Evolutionary conservation across 495 filamentous ascomycete species (phyloP).

Genomic region (Diplogelasinospora grovesii): DNA sequence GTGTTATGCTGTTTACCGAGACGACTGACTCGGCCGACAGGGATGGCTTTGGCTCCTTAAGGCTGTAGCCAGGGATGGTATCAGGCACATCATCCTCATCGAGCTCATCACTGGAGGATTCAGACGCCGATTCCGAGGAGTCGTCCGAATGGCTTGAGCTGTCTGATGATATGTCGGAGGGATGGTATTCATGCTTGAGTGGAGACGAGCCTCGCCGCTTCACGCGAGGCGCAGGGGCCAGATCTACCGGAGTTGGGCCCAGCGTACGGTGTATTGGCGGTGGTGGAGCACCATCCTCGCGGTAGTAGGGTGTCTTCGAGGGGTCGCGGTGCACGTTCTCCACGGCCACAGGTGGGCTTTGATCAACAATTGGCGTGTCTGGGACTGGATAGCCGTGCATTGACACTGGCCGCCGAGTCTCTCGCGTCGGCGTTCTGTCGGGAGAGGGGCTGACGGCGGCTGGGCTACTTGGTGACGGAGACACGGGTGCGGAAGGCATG

Average conservation of each 20-base stretch:
- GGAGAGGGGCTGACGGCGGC: slow-evolving; percentile 8
- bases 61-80: slow-evolving; percentile 42
- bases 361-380: background rate
- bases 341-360: slow-evolving; percentile 5
- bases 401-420: slow-evolving; percentile 19
- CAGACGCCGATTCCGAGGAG: slow-evolving; percentile 35
- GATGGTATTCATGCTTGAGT: slow-evolving; percentile 95
- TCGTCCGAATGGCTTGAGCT: slow-evolving; percentile 43
- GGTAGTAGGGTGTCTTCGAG: slow-evolving; percentile 24
- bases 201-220: slow-evolving; percentile 82
- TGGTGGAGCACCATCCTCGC: slow-evolving; percentile 43
- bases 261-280: slow-evolving; percentile 44
- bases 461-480: slow-evolving; percentile 4
- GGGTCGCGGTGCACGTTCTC: slow-evolving; percentile 28
- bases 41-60: slow-evolving; percentile 24
- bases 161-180: slow-evolving; percentile 61
- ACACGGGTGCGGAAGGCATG: slow-evolving; percentile 17
- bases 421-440: slow-evolving; percentile 25
- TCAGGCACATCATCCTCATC: slow-evolving; percentile 46
- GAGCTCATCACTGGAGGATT: slow-evolving; percentile 45
- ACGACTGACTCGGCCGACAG: slow-evolving; percentile 23
- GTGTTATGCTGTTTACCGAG: slow-evolving; percentile 51
- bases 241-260: slow-evolving; percentile 39
- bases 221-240: slow-evolving; percentile 29
- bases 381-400: background rate